Conservation (phyloP, 2,329 filamentous ascomycete species). For the Rugonectria rugulosa region DNA sequence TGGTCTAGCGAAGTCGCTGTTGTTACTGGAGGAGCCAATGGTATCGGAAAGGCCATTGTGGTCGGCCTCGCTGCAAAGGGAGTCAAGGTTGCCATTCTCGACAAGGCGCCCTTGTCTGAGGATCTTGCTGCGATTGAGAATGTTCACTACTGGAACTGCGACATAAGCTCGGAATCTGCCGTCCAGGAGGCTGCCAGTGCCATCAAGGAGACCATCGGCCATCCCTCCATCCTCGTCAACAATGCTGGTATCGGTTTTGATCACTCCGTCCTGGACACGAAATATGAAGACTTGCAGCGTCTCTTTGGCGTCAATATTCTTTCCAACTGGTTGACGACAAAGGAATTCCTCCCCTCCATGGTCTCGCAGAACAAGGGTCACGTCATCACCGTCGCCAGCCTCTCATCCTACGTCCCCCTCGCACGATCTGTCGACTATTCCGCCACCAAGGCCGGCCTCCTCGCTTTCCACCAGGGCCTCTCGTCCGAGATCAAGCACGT, state of each 20-base stretch:
- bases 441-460: conserved; percentile 67
- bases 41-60: conserved; percentile 71
- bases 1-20: conserved; percentile 56
- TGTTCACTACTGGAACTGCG: conserved; percentile 70
- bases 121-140: conserved; percentile 43
- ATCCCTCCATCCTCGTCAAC: conserved; percentile 73
- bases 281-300: conserved; percentile 62
- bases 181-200: conserved; percentile 57
- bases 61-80: conserved; percentile 64
- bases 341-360: conserved; percentile 71
- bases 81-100: conserved; percentile 72
- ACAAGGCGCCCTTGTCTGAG: conserved; percentile 51
- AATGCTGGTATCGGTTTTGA: conserved; percentile 69
- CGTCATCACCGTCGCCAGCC: conserved; percentile 71
- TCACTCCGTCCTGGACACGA: conserved; percentile 62
- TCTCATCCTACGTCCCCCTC: conserved; percentile 64
- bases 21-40: conserved; percentile 75
- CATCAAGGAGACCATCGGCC: conserved; percentile 61
- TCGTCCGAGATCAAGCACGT: conserved; percentile 60
- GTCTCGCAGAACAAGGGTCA: conserved; percentile 70
- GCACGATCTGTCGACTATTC: conserved; percentile 71
- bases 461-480: conserved; percentile 71
- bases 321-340: conserved; percentile 67
- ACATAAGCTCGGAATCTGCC: conserved; percentile 60
- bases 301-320: conserved; percentile 73